phyloP scores from a whole-genome alignment of 2,329 filamentous ascomycete genomes.

The Rhynchosporium graminicola region DNA sequence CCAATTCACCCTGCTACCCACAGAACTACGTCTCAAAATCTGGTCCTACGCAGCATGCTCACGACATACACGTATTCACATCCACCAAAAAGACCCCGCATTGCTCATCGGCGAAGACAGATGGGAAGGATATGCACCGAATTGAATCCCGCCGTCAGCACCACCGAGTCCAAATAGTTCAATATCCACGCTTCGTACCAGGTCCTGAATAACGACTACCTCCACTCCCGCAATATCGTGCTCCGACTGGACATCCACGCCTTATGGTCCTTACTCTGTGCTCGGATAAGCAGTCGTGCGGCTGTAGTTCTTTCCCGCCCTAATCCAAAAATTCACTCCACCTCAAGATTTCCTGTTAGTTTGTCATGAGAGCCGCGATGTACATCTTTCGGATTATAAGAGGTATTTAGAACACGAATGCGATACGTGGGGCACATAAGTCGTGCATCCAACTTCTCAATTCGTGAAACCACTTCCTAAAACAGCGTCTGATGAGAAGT shows the following conservation, averaged over 20 bases:
- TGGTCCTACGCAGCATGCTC: not conserved
- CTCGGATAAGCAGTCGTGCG: not conserved
- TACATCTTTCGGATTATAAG: not conserved
- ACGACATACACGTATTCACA: not conserved
- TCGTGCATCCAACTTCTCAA: not conserved
- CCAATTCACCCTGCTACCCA: not conserved
- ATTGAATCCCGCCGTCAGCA: not conserved
- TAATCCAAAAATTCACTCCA: not conserved
- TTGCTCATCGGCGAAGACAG: not conserved
- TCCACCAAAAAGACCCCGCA: not conserved
- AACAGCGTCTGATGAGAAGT: too few relatives aligned
- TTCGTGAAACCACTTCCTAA: not conserved
- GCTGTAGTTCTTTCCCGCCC: not conserved
- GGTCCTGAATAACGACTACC: not conserved
- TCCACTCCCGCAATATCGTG: not conserved
- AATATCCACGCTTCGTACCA: not conserved
- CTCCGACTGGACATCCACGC: not conserved
- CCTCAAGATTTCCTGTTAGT: not conserved
- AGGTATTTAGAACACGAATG: conserved; percentile 8
- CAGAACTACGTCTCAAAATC: conserved; percentile 6
- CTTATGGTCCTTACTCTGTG: conserved; percentile 1
- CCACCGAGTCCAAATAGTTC: too few relatives aligned
- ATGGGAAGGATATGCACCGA: not conserved
- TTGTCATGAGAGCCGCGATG: conserved; percentile 6
- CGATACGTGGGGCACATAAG: not conserved